Percentiles rank a stretch among this genome's conserved stretches.
Evolutionary conservation across 2,329 filamentous ascomycete species (phyloP).

Genomic region (Nakataea oryzae): DNA sequence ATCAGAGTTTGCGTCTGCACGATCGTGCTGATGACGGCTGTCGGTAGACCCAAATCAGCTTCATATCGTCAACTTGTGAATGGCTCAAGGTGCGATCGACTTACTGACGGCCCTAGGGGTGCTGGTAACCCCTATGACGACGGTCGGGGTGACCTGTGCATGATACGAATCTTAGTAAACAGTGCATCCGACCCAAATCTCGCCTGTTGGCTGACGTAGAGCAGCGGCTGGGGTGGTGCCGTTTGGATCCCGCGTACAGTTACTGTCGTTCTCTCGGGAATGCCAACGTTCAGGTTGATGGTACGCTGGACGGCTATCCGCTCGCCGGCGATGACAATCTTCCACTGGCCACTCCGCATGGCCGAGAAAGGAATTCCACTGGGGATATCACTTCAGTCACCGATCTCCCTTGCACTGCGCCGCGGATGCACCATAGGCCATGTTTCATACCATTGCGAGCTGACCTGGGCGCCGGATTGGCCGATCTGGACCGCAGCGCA

Average conservation of each 20-base stretch:
- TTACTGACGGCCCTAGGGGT: constrained; percentile 24
- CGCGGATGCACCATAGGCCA: neutral
- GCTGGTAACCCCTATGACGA: constrained; percentile 23
- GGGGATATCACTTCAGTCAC: neutral
- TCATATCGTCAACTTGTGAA: neutral
- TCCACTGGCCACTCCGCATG: constrained; percentile 25
- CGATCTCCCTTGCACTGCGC: neutral
- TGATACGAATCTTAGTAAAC: neutral
- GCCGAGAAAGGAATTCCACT: constrained; percentile 25
- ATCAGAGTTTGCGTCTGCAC: constrained; percentile 22
- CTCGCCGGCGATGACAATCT: constrained; percentile 22
- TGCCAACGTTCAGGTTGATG: constrained; percentile 21
- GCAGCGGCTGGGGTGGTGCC: neutral
- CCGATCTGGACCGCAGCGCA: constrained; percentile 23
- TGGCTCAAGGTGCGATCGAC: neutral
- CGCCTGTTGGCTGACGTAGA: no score
- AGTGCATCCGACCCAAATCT: no score
- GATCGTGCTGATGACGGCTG: constrained; percentile 16
- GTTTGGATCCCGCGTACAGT: constrained; percentile 15
- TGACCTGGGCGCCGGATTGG: constrained; percentile 21
- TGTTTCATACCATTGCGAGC: constrained; percentile 24
- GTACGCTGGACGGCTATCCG: constrained; percentile 24
- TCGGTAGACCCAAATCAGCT: neutral
- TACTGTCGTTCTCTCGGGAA: constrained; percentile 20
- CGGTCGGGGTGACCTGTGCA: constrained; percentile 23